A percentile compares a stretch with the other conserved stretches of the same genome.
These are phyloP conservation scores for Amylostereum areolatum DNA, from an alignment of 1,284 basidiomycete species.

Conservation along the genomic window DNA sequence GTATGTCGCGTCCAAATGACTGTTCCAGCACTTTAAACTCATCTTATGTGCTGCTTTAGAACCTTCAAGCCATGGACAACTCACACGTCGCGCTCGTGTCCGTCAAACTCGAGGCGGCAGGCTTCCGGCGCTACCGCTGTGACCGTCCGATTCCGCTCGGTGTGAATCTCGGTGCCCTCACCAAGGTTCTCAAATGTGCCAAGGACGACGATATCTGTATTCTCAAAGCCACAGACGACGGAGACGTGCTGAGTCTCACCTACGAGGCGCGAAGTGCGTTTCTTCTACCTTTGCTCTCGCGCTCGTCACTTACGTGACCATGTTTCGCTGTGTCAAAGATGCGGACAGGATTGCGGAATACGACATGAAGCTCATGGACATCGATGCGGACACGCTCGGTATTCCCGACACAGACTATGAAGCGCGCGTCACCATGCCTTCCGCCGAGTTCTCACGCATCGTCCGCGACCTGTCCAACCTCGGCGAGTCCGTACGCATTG, in stretches of 20 bases:
- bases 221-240: constrained; percentile 89
- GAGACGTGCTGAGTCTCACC: constrained; percentile 83
- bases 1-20: constrained; percentile 38
- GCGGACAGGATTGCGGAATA: constrained; percentile 96
- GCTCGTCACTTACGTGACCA: constrained; percentile 10
- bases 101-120: constrained; percentile 69
- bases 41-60: constrained; percentile 30
- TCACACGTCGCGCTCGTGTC: constrained; percentile 97
- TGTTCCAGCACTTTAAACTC: neutral
- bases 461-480: constrained; percentile 90
- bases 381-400: constrained; percentile 91
- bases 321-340: constrained; percentile 38
- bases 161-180: constrained; percentile 85
- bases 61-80: constrained; percentile 99
- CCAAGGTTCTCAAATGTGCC: constrained; percentile 96
- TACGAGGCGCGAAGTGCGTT: constrained; percentile 88
- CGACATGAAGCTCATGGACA: constrained; percentile 99
- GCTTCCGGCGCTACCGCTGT: constrained; percentile 90
- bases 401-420: constrained; percentile 99
- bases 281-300: constrained; percentile 2
- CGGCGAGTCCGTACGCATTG: constrained; percentile 94
- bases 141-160: constrained; percentile 95
- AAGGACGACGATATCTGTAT: constrained; percentile 95
- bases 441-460: constrained; percentile 87
- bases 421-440: constrained; percentile 85